phyloP scores from a whole-genome alignment of 2,329 filamentous ascomycete genomes.

The Elsinoe arachidis region DNA sequence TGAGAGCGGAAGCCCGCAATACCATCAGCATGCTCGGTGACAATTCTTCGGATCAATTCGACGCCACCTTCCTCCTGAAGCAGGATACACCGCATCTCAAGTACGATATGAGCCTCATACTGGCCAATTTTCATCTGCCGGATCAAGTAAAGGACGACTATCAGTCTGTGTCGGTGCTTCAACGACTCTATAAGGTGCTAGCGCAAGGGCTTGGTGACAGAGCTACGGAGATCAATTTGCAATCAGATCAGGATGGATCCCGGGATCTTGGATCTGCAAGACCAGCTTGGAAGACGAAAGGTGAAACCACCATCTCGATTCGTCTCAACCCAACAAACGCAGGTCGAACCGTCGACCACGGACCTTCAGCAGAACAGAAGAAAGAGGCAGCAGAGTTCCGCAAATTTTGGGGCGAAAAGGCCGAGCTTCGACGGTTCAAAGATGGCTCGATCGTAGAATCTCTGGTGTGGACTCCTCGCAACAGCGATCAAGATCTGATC shows the following conservation, averaged over 20 bases:
- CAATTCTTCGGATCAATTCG: slow-evolving; percentile 68
- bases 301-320: slow-evolving; percentile 54
- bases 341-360: slow-evolving; percentile 72
- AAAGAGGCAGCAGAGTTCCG: slow-evolving; percentile 73
- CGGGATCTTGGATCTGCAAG: slow-evolving; percentile 32
- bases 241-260: slow-evolving; percentile 14
- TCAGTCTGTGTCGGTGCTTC: slow-evolving; percentile 35
- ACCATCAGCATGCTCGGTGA: slow-evolving; percentile 70
- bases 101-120: slow-evolving; percentile 46
- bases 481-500: slow-evolving; percentile 54
- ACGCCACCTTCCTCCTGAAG: slow-evolving; percentile 67
- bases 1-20: slow-evolving; percentile 65
- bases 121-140: slow-evolving; percentile 29
- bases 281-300: slow-evolving; percentile 20
- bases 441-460: slow-evolving; percentile 92
- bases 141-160: slow-evolving; percentile 23
- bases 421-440: slow-evolving; percentile 88
- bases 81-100: slow-evolving; percentile 43
- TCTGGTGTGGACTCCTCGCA: slow-evolving; percentile 64
- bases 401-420: slow-evolving; percentile 88
- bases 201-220: slow-evolving; percentile 67
- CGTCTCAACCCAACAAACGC: slow-evolving; percentile 65
- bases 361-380: slow-evolving; percentile 77
- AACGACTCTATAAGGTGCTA: slow-evolving; percentile 56
- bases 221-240: slow-evolving; percentile 53